Percentiles rank a stretch among this genome's conserved stretches.
These are phyloP conservation scores for Ceratobasidium sp. DNA, from an alignment of 1,284 basidiomycete species.

Conservation along the genomic window DNA sequence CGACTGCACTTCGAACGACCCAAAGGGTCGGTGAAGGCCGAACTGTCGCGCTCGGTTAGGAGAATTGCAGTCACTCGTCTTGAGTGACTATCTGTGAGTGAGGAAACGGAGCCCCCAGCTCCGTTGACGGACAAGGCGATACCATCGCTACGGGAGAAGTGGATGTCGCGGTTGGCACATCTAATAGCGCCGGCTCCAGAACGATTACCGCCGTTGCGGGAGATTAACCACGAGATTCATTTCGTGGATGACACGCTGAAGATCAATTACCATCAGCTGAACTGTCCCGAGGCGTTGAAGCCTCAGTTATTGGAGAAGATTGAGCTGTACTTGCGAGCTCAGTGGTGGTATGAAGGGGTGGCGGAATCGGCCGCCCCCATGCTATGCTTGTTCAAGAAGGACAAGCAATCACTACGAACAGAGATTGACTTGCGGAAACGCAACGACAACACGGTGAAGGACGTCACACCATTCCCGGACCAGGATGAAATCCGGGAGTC, in stretches of 20 bases:
- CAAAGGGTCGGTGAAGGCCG: too few species aligned
- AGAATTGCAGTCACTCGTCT: too few species aligned
- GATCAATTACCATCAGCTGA: not conserved
- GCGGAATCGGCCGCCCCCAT: conserved; percentile 56
- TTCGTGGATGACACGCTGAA: conserved; percentile 24
- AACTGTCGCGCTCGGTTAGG: too few species aligned
- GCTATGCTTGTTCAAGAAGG: conserved; percentile 57
- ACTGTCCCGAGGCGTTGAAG: conserved; percentile 24
- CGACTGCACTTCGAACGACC: too few species aligned
- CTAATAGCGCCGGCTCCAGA: not conserved
- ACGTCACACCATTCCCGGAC: conserved; percentile 59
- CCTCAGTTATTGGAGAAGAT: conserved; percentile 52
- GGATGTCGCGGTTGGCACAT: not conserved
- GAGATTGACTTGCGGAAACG: conserved; percentile 61
- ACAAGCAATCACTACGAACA: conserved; percentile 43
- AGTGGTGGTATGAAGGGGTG: conserved; percentile 54
- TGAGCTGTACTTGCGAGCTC: conserved; percentile 46
- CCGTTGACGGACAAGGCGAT: not conserved
- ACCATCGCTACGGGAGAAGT: not conserved
- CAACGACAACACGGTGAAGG: conserved; percentile 58
- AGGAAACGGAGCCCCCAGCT: too few species aligned
- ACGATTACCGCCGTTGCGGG: conserved; percentile 17
- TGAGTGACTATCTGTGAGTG: too few species aligned
- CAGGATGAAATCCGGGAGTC: conserved; percentile 55
- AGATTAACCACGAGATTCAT: conserved; percentile 43